phyloP scores from a whole-genome alignment of 495 filamentous ascomycete genomes.

The Xylaria intraflava region DNA sequence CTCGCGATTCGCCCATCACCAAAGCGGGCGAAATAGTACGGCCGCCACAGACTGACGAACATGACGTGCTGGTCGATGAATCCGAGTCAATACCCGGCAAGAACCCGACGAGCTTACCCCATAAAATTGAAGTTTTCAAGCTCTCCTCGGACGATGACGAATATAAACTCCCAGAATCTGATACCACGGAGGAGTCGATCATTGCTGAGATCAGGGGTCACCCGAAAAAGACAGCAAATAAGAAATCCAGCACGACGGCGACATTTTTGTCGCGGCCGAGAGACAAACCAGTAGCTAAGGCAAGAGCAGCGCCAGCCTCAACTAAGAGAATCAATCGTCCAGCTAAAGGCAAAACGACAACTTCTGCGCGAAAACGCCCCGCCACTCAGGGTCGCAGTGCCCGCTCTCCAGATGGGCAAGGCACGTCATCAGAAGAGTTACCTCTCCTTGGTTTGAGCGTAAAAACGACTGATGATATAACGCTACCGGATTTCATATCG shows the following conservation, averaged over 20 bases:
- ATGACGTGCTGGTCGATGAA: neutral
- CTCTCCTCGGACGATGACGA: neutral
- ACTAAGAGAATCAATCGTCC: neutral
- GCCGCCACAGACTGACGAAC: neutral
- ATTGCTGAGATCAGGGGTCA: neutral
- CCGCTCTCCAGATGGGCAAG: neutral
- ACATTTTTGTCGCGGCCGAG: neutral
- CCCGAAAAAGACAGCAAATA: neutral
- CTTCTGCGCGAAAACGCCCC: neutral
- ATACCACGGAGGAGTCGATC: neutral
- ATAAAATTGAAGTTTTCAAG: neutral
- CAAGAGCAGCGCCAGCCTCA: neutral
- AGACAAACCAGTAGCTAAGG: neutral
- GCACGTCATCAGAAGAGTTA: neutral
- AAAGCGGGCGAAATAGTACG: neutral
- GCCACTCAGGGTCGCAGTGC: neutral
- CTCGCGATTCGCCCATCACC: neutral
- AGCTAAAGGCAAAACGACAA: neutral
- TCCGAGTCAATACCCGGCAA: neutral
- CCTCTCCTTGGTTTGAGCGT: neutral
- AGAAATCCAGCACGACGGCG: neutral
- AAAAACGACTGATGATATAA: neutral
- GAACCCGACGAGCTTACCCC: neutral
- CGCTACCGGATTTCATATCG: neutral
- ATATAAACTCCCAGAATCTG: constrained; percentile 7